Evolutionary conservation across 495 filamentous ascomycete genomes (phyloP), one percentile per base, ranked within the genome.

Genomic region (Venustampulla echinocandica): DNA sequence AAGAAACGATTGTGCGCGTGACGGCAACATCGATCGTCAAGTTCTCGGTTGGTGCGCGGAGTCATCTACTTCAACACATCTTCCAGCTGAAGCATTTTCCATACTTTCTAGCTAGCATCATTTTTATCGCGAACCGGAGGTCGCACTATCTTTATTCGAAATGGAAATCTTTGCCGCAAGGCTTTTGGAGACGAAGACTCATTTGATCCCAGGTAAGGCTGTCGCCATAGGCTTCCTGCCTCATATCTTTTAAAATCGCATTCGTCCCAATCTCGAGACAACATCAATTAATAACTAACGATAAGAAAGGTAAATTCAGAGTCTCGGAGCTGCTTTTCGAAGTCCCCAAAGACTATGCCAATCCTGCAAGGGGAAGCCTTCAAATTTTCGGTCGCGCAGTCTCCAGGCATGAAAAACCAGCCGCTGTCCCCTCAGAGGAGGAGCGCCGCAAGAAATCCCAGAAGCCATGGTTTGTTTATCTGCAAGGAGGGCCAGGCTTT

Each of bases 271-370:
- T 17, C 15, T 37, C 34, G 17, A 11, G 34, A 10, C 15, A 10
- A 6, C 34, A 37, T 30, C 27, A 23, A 49, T 33, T 17, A 21
- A 21, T 44, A 21, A 47, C 33, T 42, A 21, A 28, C 14, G 10
- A 13, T 4, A n/a, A 15, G 17, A 5, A 48, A 87, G 88, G 87
- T 24, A 85, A 81, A 59, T 67, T 94, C 7, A 74, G 74, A 35
- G 74, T 93, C 36, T 81, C 79, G 1, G 88, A 94, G 60, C 71
- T 87, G 45, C 84, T 87, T 68, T 95, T 95, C 58, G 78, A 87
- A 54, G 87, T 95, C 9, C 87, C 88, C 25, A 66, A 79, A 42
- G 83, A 92, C 61, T 80, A 93, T 61, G 60, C 69, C 47, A 74
- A 75, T n/a, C 83, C 80, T 14, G 59, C 63, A 0, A 64, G 67